Evolutionary conservation across 305 asterid species (phyloP).

Genomic region (Fraxinus greggii): DNA sequence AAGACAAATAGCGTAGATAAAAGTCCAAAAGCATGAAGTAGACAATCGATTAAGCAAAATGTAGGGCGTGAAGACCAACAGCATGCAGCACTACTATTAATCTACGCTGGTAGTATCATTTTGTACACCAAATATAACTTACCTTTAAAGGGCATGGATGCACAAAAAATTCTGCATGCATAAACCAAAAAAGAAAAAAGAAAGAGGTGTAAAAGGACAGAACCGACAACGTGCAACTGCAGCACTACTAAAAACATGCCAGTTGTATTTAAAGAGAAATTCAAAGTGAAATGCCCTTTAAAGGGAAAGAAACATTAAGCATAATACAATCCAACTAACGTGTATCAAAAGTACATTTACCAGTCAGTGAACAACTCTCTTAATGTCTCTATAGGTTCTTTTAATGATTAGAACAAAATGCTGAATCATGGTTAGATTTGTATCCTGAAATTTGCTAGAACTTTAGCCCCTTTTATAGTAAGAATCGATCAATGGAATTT

Average conservation of each 20-base stretch:
- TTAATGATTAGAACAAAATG: not conserved
- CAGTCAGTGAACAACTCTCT: not conserved
- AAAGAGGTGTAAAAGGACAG: not conserved
- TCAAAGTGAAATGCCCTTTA: not conserved
- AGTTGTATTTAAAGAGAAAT: not conserved
- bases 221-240: not conserved
- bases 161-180: not conserved
- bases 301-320: not conserved
- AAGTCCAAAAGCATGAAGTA: not conserved
- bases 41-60: not conserved
- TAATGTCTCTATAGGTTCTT: not conserved
- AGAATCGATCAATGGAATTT: not conserved
- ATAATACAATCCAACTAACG: not conserved
- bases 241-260: not conserved
- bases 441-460: not conserved
- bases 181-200: not conserved
- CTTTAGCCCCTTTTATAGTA: not conserved
- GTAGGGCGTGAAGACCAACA: not conserved
- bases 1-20: not conserved
- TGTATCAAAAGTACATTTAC: not conserved
- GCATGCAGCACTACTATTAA: not conserved
- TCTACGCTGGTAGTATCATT: not conserved
- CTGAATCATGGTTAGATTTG: not conserved
- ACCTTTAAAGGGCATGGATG: not conserved
- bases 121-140: not conserved